phyloP scores from a whole-genome alignment of 192 early-diverging fungal species.

The Cetraspora pellucida region DNA sequence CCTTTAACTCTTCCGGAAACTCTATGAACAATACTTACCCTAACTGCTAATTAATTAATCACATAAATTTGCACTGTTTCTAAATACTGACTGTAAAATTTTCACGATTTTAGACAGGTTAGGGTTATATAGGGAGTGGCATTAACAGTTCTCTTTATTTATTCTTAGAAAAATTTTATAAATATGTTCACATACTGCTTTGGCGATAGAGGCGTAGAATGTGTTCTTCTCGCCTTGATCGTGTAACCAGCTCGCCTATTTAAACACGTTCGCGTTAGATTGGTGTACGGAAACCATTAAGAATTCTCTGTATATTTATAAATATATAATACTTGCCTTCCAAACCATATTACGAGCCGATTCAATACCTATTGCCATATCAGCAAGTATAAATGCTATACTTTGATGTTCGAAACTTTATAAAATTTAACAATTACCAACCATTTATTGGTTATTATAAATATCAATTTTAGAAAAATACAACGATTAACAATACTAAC shows the following conservation, averaged over 20 bases:
- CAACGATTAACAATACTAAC: not conserved
- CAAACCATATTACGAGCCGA: constrained; percentile 86
- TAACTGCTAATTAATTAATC: too few species aligned
- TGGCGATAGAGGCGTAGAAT: constrained; percentile 93
- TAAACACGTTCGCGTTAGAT: not conserved
- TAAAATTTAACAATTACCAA: not conserved
- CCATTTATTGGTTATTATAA: not conserved
- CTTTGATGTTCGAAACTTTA: constrained; percentile 79
- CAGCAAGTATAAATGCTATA: constrained; percentile 91
- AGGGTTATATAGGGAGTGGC: too few species aligned
- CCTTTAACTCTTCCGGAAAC: too few species aligned
- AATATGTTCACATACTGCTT: constrained; percentile 56
- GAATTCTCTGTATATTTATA: too few species aligned
- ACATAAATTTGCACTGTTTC: too few species aligned
- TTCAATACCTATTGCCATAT: constrained; percentile 96
- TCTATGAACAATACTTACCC: too few species aligned
- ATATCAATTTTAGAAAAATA: not conserved
- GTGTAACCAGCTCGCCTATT: constrained; percentile 75
- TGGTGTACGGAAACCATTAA: not conserved
- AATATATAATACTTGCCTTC: constrained; percentile 40
- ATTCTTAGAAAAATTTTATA: constrained; percentile 31
- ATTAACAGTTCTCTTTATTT: too few species aligned
- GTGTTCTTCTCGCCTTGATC: constrained; percentile 90
- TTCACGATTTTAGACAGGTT: too few species aligned
- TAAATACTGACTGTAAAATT: too few species aligned